Evolutionary conservation across 1,284 basidiomycete genomes (phyloP).

Genomic region (Naganishia sp.): DNA sequence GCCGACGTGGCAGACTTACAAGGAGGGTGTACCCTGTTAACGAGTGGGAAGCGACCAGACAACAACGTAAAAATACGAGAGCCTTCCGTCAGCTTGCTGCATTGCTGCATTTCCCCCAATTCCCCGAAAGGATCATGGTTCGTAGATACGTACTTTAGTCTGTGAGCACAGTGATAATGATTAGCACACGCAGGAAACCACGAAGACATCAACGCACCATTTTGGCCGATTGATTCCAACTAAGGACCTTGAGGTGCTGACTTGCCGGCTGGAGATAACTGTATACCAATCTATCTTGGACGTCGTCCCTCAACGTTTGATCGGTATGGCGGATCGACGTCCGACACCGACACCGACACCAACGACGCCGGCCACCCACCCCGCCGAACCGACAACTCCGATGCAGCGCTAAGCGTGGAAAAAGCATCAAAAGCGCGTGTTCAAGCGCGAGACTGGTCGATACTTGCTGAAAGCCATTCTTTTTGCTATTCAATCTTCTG

Average conservation of each 20-base stretch:
- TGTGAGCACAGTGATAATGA: constrained; percentile 18
- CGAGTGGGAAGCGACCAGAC: constrained; percentile 58
- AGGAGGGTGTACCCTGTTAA: constrained; percentile 80
- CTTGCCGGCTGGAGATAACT: constrained; percentile 8
- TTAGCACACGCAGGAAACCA: not conserved
- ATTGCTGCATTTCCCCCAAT: constrained; percentile 29
- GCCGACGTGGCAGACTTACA: constrained; percentile 57
- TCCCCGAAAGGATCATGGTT: constrained; percentile 17
- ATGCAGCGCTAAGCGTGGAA: not conserved
- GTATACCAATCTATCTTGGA: not conserved
- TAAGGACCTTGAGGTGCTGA: constrained; percentile 26
- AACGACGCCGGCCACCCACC: not conserved
- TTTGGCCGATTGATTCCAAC: constrained; percentile 37
- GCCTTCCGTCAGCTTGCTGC: constrained; percentile 51
- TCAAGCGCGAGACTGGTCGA: not conserved
- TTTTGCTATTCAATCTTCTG: not conserved
- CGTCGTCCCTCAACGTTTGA: not conserved
- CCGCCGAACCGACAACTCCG: not conserved
- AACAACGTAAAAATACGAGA: constrained; percentile 61
- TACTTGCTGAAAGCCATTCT: not conserved
- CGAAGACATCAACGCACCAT: constrained; percentile 42
- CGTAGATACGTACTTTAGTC: constrained; percentile 42
- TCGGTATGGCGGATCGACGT: constrained; percentile 4
- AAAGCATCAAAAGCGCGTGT: not conserved
- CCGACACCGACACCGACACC: constrained; percentile 6